Evolutionary conservation across 192 early-diverging fungal species (phyloP), one percentile per base, ranked within the genome.

Genomic region (Linnemannia hyalina): DNA sequence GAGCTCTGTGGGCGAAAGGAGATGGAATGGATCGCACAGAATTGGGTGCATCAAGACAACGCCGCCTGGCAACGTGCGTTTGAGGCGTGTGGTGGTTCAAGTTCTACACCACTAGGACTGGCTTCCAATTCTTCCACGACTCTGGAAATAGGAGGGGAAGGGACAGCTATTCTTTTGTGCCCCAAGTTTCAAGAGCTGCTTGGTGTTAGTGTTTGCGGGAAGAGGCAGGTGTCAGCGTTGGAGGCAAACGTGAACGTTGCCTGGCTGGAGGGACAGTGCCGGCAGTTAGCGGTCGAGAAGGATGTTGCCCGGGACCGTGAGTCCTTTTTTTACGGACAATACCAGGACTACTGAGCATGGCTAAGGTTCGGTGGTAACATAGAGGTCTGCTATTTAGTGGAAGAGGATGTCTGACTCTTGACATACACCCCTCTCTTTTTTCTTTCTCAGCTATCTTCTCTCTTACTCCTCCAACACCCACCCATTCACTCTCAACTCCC

Each of bases 31-130:
- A 74, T 80, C 23, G 79, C 79, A 5, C 71, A 42, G 10, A 40
- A 80, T 38, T 80, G 71, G 72, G 46, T 80, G 26, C 79, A 80
- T 54, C 79, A 80, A 23, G n/a, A 52, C 16, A 80, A 80, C 35
- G 13, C 29, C 2, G 49, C 13, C 42, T 80, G 79, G 79, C 47
- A 73, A 4, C 42, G 41, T 0, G 72, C 54, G 16, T 35, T 65
- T 65, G 29, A 65, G 9, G 2, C 60, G 0, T 32, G 29, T 10
- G 2, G 60, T 29, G 11, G 60, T 15, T 65, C 60, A 8, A 15
- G 41, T 1, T 13, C 54, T 2, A 38, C 4, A 29, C 9, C 60
- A 57, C 3, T 5, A 26, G 42, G 55, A 32, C 6, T 11, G 26
- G 38, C 15, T 52, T 36, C 1, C 29, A 74, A 11, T 40, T 15